Evolutionary conservation across 257 asterid species (phyloP).

Genomic region (Paulownia fortunei): DNA sequence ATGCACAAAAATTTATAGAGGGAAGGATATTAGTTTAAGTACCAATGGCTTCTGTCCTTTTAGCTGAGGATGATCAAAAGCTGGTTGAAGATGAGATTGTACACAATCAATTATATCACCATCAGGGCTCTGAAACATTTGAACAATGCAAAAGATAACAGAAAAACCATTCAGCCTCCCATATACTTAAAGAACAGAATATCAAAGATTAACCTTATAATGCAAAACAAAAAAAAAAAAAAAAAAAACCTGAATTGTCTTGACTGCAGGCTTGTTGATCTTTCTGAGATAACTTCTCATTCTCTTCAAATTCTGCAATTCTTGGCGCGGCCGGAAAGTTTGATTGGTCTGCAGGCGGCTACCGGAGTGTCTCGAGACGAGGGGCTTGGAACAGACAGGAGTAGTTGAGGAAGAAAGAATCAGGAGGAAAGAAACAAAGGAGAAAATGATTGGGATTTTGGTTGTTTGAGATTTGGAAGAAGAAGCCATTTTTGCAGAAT

Average conservation of each 20-base stretch:
- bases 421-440: slow-evolving; percentile 59
- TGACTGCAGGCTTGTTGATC: slow-evolving; percentile 84
- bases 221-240: background rate
- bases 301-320: slow-evolving; percentile 55
- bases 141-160: background rate
- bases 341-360: slow-evolving; percentile 44
- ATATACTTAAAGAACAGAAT: background rate
- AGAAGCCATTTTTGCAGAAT: slow-evolving; percentile 52
- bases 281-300: slow-evolving; percentile 57
- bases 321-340: slow-evolving; percentile 62
- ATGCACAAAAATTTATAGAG: background rate
- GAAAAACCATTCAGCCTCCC: too few species aligned
- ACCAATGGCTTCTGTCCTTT: slow-evolving; percentile 95
- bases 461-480: slow-evolving; percentile 28
- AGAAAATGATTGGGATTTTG: slow-evolving; percentile 56
- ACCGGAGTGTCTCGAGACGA: background rate
- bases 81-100: slow-evolving; percentile 88
- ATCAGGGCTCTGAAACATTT: slow-evolving; percentile 73
- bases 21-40: background rate
- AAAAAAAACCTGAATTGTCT: slow-evolving; percentile 68
- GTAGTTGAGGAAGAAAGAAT: slow-evolving; percentile 15
- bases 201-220: background rate
- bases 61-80: slow-evolving; percentile 90
- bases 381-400: background rate
- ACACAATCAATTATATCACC: slow-evolving; percentile 90